Base-by-base conservation (phyloP, 805 yeast species). In the Lachancea sp. region DNA sequence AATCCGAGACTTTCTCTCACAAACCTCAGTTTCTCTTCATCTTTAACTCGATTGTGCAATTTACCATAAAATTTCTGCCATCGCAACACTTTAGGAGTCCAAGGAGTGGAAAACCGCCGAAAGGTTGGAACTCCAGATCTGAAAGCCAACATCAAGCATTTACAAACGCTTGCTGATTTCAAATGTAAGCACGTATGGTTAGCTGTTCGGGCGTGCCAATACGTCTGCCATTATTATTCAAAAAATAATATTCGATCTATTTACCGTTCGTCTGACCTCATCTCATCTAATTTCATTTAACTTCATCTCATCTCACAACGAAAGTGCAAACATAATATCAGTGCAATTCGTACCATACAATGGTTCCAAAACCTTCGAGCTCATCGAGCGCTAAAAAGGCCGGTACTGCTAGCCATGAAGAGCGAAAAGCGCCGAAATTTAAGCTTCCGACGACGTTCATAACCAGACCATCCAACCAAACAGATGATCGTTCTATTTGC, bases 371-470 rank as follows among this genome's bases (percentile, higher is more conserved):
- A 41, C 36, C 58, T 5, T 40, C 54, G 28, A 35, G 49, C 4
- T 41, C 52, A 2, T 38, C 54, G 6, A 31, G 61, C 6, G 60
- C 59, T 46, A 63, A 62, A 48, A 56, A 58, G 40, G 23, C 51
- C n/a, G 23, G 53, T 3, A 29, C 54, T 1, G 41, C 40, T 2
- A 34, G 49, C 5, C 28, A 43, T n/a, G 41, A 55, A 3, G 45
- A 54, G 5, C 29, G 41, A 21, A 29, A 46, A 3, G 23, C 43
- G 8, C 36, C 60, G 2, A 65, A 65, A 29, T 49, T 63, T 18
- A 68, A 65, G 46, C 34, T 65, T 15, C 72, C 73, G 2, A 50
- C 60, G 4, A 56, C 60, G 8, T 69, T 64, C 44, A 63, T 69
- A 23, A 56, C 65, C 2, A 56, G 73, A 45, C 73, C 73, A 22